Evolutionary conservation across 1,139 yeast species (phyloP).

Genomic region (Pichia sp.): DNA sequence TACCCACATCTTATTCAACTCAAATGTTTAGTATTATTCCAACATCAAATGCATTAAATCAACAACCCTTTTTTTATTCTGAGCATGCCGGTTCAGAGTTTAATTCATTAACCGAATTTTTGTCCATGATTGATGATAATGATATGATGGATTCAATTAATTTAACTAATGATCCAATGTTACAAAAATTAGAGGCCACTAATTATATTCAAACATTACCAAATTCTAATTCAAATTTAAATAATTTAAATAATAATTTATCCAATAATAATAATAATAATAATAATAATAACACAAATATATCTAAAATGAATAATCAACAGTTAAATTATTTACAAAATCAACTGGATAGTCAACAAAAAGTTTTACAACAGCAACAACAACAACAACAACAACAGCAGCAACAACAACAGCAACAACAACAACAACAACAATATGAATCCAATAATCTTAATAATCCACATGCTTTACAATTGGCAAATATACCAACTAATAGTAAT

Average conservation of each 20-base stretch:
- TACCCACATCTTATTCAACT: not conserved
- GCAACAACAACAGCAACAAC: too few relatives aligned
- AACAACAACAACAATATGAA: not conserved
- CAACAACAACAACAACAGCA: too few relatives aligned
- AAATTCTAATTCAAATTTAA: not conserved
- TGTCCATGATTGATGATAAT: slow-evolving; percentile 88
- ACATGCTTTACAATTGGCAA: too few relatives aligned
- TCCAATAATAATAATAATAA: too few relatives aligned
- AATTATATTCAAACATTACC: slow-evolving; percentile 7
- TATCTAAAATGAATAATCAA: slow-evolving; percentile 5
- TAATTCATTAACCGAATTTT: slow-evolving; percentile 80
- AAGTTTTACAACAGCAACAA: slow-evolving; percentile 2
- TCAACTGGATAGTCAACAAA: slow-evolving; percentile 11
- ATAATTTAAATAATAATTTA: not conserved
- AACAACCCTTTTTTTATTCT: slow-evolving; percentile 74
- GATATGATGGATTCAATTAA: slow-evolving; percentile 47
- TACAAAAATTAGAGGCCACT: slow-evolving; percentile 28
- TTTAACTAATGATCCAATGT: slow-evolving; percentile 30
- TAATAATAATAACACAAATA: too few relatives aligned
- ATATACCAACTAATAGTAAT: too few relatives aligned
- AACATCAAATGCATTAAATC: slow-evolving; percentile 39
- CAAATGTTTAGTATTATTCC: too few relatives aligned
- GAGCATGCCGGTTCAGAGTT: slow-evolving; percentile 94
- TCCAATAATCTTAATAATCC: too few relatives aligned
- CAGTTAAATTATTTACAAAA: slow-evolving; percentile 12